Evolutionary conservation across 371 early-diverging fungal genomes (phyloP).

Genomic region (Nematocida sp.): DNA sequence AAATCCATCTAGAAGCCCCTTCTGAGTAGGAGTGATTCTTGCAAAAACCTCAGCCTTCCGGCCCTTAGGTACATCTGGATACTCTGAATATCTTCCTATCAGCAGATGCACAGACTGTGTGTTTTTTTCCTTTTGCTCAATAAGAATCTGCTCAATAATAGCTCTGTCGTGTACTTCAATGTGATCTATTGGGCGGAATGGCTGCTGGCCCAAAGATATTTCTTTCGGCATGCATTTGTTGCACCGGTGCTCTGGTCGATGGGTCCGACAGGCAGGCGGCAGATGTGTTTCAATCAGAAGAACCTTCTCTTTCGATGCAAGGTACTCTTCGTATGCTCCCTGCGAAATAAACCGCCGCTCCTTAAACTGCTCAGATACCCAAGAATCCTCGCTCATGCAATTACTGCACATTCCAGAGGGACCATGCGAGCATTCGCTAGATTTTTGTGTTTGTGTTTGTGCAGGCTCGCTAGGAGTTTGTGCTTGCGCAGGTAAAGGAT

Average conservation of each 20-base stretch:
- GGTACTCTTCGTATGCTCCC: conserved; percentile 63
- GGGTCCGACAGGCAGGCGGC: conserved; percentile 48
- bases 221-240: conserved; percentile 61
- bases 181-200: conserved; percentile 92
- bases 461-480: background rate
- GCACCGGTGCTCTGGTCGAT: conserved; percentile 58
- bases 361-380: conserved; percentile 57
- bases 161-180: conserved; percentile 85
- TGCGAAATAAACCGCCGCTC: conserved; percentile 68
- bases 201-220: conserved; percentile 70
- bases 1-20: conserved; percentile 78
- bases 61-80: conserved; percentile 85
- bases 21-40: conserved; percentile 88
- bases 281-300: conserved; percentile 53
- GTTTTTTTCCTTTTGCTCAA: conserved; percentile 81
- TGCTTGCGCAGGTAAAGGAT: background rate
- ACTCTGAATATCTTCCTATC: conserved; percentile 85
- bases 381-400: conserved; percentile 69
- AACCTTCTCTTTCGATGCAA: conserved; percentile 49
- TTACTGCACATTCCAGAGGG: conserved; percentile 67
- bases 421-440: conserved; percentile 62
- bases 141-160: conserved; percentile 81
- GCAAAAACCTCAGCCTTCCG: conserved; percentile 90
- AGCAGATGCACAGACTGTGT: conserved; percentile 84
- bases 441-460: background rate